Conservation (phyloP, 129 eudicot species). For the Erigeron canadensis region DNA sequence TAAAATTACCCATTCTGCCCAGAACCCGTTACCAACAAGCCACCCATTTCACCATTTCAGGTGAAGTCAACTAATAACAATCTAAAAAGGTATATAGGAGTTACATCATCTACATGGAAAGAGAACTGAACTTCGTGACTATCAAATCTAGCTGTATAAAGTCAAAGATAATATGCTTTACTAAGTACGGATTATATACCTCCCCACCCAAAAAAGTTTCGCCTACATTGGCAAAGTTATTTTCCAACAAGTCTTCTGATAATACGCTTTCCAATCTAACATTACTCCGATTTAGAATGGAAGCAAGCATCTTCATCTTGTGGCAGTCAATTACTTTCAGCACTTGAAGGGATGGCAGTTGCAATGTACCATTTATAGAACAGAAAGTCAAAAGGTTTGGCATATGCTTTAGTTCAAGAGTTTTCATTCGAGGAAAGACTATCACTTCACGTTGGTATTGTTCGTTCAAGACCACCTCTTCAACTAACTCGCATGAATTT, state of each 20-base stretch:
- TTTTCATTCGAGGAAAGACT: conserved; percentile 24
- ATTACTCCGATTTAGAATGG: conserved; percentile 11
- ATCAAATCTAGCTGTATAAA: too few relatives aligned
- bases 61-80: too few relatives aligned
- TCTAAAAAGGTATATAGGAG: background rate
- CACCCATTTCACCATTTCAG: too few relatives aligned
- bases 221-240: too few relatives aligned
- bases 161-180: background rate
- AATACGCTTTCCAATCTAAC: background rate
- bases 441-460: conserved; percentile 9
- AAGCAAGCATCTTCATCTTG: conserved; percentile 24
- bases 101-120: background rate
- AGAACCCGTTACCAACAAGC: too few relatives aligned
- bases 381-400: conserved; percentile 33
- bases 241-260: background rate
- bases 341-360: conserved; percentile 25
- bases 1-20: too few relatives aligned
- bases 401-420: conserved; percentile 34
- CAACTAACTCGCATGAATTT: conserved; percentile 27
- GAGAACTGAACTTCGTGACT: too few relatives aligned
- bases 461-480: conserved; percentile 27
- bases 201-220: conserved; percentile 17
- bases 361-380: conserved; percentile 17
- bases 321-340: conserved; percentile 29
- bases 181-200: conserved; percentile 18